Conservation (phyloP, 176 grass and related monocot genomes). For the Aegilops speltoides region DNA sequence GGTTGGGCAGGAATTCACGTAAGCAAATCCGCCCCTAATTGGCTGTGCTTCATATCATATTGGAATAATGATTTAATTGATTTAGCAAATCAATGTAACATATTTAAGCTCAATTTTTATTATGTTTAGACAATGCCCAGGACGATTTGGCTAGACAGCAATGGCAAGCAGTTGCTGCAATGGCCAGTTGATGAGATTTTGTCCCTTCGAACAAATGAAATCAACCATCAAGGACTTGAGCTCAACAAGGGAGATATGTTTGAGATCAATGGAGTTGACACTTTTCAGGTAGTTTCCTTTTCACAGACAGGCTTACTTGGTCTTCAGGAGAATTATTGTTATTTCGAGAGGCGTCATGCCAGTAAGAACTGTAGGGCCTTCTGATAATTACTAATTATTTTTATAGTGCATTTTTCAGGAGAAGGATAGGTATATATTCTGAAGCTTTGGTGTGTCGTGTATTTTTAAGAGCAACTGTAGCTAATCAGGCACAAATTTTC, state of each 20-base stretch:
- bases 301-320: neutral
- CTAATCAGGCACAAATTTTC: conserved; percentile 24
- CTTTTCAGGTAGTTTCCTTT: conserved; percentile 10
- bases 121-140: conserved; percentile 57
- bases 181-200: neutral
- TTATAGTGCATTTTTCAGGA: neutral
- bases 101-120: neutral
- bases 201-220: neutral
- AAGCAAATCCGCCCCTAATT: neutral
- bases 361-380: neutral
- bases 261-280: conserved; percentile 59
- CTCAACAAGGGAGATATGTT: conserved; percentile 47
- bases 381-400: neutral
- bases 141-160: neutral
- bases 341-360: neutral
- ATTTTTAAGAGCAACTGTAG: neutral
- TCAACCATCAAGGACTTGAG: neutral
- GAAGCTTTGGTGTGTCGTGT: neutral
- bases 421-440: neutral
- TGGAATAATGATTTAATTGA: neutral
- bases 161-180: neutral
- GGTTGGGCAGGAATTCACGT: conserved; percentile 47
- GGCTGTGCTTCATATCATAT: neutral
- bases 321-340: neutral
- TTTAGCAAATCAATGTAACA: neutral